Percentiles rank a stretch among this genome's conserved stretches.
phyloP scores from a whole-genome alignment of 257 asterid genomes.

The Solanum infundibuliforme region DNA sequence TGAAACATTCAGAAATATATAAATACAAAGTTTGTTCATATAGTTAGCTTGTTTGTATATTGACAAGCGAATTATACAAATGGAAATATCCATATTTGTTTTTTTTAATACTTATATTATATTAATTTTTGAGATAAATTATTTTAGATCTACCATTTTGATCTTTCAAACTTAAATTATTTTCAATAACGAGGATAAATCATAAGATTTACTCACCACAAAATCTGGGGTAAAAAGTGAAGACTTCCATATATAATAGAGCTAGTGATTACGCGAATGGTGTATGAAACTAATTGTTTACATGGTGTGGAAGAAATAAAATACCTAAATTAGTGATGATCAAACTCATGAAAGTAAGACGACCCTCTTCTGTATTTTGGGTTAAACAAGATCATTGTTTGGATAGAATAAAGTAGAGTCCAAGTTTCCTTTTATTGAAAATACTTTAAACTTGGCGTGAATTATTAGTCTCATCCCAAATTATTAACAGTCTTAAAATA shows the following conservation, averaged over 20 bases:
- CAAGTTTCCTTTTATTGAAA: background rate
- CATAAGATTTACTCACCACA: background rate
- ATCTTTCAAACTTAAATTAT: too few species aligned
- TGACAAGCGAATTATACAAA: too few species aligned
- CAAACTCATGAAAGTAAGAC: background rate
- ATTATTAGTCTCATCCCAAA: too few species aligned
- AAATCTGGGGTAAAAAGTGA: background rate
- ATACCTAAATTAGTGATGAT: background rate
- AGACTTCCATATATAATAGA: background rate
- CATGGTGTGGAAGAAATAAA: background rate
- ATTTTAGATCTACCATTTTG: too few species aligned
- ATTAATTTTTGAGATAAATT: too few species aligned
- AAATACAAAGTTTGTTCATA: too few species aligned
- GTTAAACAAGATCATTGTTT: background rate
- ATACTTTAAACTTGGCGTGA: too few species aligned
- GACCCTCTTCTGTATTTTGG: background rate
- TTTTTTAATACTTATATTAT: too few species aligned
- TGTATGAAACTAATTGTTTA: background rate
- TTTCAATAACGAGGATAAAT: background rate
- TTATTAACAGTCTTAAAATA: too few species aligned
- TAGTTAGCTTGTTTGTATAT: too few species aligned
- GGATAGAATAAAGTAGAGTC: background rate
- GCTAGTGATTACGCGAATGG: background rate
- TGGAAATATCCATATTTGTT: too few species aligned
- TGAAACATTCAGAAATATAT: too few species aligned